phyloP scores from a whole-genome alignment of 176 grass and related monocot species.

The Rhynchospora breviuscula region DNA sequence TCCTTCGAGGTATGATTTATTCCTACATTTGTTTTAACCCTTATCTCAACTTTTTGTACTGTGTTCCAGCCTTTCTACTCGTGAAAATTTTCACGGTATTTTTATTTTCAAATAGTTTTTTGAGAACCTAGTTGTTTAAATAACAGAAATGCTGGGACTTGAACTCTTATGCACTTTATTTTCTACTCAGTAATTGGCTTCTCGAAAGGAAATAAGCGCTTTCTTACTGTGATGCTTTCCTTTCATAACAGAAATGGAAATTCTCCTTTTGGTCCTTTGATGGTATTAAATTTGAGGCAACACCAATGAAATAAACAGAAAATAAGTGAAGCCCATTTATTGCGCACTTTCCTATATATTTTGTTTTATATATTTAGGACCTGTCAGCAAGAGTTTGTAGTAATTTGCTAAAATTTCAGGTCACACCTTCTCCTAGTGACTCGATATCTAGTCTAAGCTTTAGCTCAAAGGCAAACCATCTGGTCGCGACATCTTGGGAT shows the following conservation, averaged over 20 bases:
- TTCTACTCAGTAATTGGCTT: neutral
- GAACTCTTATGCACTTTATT: neutral
- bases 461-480: conserved; percentile 62
- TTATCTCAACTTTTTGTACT: neutral
- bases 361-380: neutral
- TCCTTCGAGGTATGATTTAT: conserved; percentile 1
- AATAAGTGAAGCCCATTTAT: neutral
- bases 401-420: conserved; percentile 13
- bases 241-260: neutral
- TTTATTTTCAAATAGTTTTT: neutral
- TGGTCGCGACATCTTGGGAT: conserved; percentile 78
- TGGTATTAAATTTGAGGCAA: neutral
- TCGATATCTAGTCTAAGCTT: conserved; percentile 75
- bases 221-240: neutral
- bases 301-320: neutral
- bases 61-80: neutral
- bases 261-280: neutral
- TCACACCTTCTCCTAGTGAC: conserved; percentile 38
- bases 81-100: neutral
- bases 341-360: neutral
- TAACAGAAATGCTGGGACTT: neutral
- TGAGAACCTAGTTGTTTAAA: no score
- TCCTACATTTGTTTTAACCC: neutral
- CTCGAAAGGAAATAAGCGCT: neutral
- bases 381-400: neutral